Evolutionary conservation across 2,329 filamentous ascomycete genomes (phyloP).

Genomic region (Trichoderma koningii): DNA sequence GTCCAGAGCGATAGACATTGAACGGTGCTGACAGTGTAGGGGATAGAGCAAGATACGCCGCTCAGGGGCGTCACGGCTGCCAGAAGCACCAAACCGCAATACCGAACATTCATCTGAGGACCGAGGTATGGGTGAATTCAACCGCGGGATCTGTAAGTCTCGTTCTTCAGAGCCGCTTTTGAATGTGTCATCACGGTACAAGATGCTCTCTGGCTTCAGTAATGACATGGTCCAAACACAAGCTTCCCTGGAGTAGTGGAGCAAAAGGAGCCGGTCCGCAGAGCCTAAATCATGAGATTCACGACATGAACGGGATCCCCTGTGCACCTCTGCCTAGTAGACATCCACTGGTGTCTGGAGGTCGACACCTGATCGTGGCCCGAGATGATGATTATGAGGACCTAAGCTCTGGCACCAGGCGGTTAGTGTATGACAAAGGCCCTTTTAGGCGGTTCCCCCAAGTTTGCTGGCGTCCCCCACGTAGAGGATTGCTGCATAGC

Average conservation of each 20-base stretch:
- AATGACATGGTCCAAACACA: too few relatives aligned
- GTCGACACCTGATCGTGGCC: background rate
- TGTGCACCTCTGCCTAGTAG: background rate
- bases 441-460: too few relatives aligned
- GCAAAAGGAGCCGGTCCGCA: background rate
- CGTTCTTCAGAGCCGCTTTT: background rate
- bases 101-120: too few relatives aligned
- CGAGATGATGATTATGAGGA: background rate
- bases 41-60: background rate
- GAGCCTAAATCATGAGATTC: background rate
- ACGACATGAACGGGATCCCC: background rate
- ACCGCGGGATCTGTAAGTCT: background rate
- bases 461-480: too few relatives aligned
- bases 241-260: background rate
- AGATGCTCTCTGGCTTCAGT: background rate
- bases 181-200: background rate
- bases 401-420: conserved; percentile 2
- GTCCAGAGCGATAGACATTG: background rate
- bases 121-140: too few relatives aligned
- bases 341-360: background rate
- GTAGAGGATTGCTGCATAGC: too few relatives aligned
- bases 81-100: background rate
- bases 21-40: background rate
- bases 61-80: too few relatives aligned
- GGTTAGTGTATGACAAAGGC: conserved; percentile 1